Percentiles rank a stretch among this genome's conserved stretches.
Evolutionary conservation across 192 early-diverging fungal species (phyloP).

Genomic region (Funneliformis geosporum): DNA sequence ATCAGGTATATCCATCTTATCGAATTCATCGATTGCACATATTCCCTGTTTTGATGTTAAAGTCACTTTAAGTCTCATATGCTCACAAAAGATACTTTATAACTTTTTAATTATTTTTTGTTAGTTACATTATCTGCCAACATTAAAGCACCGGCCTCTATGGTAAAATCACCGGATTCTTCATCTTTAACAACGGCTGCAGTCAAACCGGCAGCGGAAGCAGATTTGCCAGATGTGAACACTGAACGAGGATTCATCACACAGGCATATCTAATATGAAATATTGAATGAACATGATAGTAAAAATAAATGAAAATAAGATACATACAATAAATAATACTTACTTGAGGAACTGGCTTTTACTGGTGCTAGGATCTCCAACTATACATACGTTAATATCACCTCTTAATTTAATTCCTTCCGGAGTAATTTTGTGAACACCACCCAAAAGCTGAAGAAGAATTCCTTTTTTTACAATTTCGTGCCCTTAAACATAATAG

Average conservation of each 20-base stretch:
- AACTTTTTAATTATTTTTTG: not conserved
- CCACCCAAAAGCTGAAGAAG: conserved; percentile 93
- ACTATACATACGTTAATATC: conserved; percentile 98
- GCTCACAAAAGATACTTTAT: not conserved
- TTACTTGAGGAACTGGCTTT: conserved; percentile 94
- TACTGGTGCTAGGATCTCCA: conserved; percentile 93
- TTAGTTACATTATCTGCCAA: conserved; percentile 86
- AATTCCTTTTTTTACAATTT: conserved; percentile 93
- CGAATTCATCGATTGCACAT: conserved; percentile 98
- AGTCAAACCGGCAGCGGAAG: conserved; percentile 93
- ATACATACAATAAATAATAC: not conserved
- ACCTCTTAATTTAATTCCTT: conserved; percentile 93
- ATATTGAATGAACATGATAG: not conserved
- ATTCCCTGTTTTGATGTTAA: conserved; percentile 71
- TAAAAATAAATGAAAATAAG: no score
- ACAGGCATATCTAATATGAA: conserved; percentile 72
- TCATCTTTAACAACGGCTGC: conserved; percentile 94
- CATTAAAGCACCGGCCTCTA: conserved; percentile 97
- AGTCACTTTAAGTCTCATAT: not conserved
- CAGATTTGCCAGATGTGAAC: conserved; percentile 96
- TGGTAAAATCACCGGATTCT: conserved; percentile 96
- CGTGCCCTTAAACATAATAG: conserved; percentile 62
- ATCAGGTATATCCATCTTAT: conserved; percentile 96
- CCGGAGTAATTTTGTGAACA: conserved; percentile 89
- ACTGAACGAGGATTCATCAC: conserved; percentile 90